Evolutionary conservation across 805 yeast species (phyloP), one percentile per base, ranked within the genome.

Genomic region (Candida khao-thaluensis): DNA sequence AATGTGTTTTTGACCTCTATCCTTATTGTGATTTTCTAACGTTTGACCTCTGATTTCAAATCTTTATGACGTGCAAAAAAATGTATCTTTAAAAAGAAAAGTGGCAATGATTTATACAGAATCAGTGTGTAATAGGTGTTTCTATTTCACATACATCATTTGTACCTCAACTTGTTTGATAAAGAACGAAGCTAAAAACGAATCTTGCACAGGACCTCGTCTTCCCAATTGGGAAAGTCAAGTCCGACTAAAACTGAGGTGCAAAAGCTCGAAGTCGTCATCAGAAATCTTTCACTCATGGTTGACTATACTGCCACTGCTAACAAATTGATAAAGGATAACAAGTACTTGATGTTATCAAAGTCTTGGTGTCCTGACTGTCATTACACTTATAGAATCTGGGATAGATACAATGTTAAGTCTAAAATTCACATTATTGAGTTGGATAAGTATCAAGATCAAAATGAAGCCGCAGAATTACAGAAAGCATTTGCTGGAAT

Each of bases 311-410:
- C 26, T 30, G 36, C 23, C 8, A 17, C 25, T 39, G 87, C 82
- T 2, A 59, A 68, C 37, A 60, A 71, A 18, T 59, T 79, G 39
- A 68, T 82, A 40, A 37, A 54, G 7, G 49, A 62, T 3, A 62
- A 81, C 59, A 66, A 66, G 35, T 77, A 59, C 48, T 66, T 84
- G 43, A 74, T 81, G 72, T 54, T 83, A 9, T 76, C 85, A 28
- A 84, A 83, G 49, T 71, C 82, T 14, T 83, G 89, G 89, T 84
- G 93, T 58, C 85, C 87, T 3, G 90, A 84, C 51, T 83, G 90
- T 50, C 78, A 74, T 35, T 84, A 81, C 54, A 76, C 84, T 3
- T 69, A 74, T 43, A 60, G 62, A 18, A 59, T 82, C 16, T 81
- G 79, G 72, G 67, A 72, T 35, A 71, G 75, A 38, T 76, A 69